Base-by-base conservation (phyloP, 441 rosid species). In the Euphorbia celastroides region DNA sequence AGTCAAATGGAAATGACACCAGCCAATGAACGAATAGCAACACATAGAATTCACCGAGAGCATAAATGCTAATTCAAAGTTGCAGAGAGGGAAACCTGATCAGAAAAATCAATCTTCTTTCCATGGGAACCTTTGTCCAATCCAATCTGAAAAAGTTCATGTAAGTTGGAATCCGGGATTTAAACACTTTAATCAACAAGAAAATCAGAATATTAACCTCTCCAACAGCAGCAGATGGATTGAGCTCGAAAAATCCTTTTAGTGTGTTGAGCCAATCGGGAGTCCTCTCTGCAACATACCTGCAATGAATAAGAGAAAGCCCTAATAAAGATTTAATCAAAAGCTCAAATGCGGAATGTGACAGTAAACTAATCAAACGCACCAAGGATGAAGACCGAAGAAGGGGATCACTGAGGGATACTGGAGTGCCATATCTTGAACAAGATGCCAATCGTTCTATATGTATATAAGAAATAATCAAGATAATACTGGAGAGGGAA, bases 341-440 rank as follows among this genome's bases (percentile, higher is more conserved):
- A 38, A 22, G 16, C 31, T 22, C 65, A 23, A 38, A 61, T 26
- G 7, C 36, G 48, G 36, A 36, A 34, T 5, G 19, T 14, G 32
- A 52, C 57, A 34, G 27, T 36, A 10, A 54, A n/a, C 28, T 7
- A 7, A 13, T 36, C 10, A 26, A 13, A 52, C 70, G 63, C 57
- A 84, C 98, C 97, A 87, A 25, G 98, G 97, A 77, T 93, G 98
- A 46, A 90, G 80, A 23, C 96, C 97, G 68, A 87, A 93, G 77
- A 92, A 86, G 38, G 97, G 98, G 62, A 88, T 70, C 26, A 84
- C 88, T 79, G 82, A 86, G 52, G 91, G 82, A 75, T 87, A 79
- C 28, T 56, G 77, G 32, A 79, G 87, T 5, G 85, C 81, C 93
- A 93, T 84, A 50, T 84, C 84, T 78, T 84, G 87, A 62, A 88